phyloP scores from a whole-genome alignment of 208 protist genomes.

The Porcisia hertigi region DNA sequence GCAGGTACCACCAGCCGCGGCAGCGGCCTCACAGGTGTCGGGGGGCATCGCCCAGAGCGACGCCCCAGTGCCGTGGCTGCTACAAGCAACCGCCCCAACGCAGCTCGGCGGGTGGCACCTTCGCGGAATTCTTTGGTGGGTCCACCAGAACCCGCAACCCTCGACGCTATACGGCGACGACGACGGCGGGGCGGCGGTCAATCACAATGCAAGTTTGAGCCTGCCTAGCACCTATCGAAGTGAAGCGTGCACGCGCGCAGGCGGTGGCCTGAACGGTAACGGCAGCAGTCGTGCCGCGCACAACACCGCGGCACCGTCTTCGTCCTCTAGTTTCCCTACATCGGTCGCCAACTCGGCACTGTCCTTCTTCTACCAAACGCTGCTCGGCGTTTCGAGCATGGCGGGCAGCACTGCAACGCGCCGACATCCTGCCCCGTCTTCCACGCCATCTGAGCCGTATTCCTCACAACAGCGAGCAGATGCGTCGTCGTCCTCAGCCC shows the following conservation, averaged over 20 bases:
- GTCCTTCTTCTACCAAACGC: slow-evolving; percentile 17
- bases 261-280: neutral
- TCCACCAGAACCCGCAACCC: slow-evolving; percentile 14
- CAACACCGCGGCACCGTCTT: neutral
- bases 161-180: slow-evolving; percentile 8
- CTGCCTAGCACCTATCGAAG: neutral
- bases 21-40: neutral
- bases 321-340: neutral
- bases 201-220: neutral
- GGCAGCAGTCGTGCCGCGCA: neutral
- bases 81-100: slow-evolving; percentile 1
- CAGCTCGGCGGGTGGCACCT: slow-evolving; percentile 8
- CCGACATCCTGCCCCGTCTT: too few species aligned
- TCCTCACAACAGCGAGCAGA: neutral
- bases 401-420: neutral
- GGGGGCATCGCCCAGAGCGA: neutral
- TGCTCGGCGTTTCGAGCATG: slow-evolving; percentile 12
- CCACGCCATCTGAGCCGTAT: neutral
- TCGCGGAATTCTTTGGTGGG: slow-evolving; percentile 18
- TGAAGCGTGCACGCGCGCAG: neutral
- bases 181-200: neutral
- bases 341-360: neutral
- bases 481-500: neutral
- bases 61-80: slow-evolving; percentile 12
- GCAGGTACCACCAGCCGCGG: neutral